Evolutionary conservation across 1,139 yeast species (phyloP).

Genomic region (Hansenula sp.): DNA sequence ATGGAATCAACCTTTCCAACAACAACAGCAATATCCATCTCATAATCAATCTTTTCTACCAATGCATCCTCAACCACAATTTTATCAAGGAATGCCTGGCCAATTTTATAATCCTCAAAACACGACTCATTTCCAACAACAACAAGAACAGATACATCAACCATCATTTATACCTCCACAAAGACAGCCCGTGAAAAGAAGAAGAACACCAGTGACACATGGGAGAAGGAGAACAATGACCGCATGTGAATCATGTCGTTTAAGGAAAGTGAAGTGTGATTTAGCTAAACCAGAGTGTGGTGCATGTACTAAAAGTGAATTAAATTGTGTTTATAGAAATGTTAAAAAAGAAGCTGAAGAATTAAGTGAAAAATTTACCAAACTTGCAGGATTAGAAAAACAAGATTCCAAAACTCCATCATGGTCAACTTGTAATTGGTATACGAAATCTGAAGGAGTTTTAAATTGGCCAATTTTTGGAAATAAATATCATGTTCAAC

Average conservation of each 20-base stretch:
- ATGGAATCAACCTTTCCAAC: neutral
- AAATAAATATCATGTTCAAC: constrained; percentile 9
- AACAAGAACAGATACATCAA: neutral
- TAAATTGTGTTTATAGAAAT: constrained; percentile 14
- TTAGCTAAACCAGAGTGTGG: constrained; percentile 42
- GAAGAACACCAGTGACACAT: neutral
- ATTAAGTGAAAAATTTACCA: constrained; percentile 4
- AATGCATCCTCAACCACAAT: neutral
- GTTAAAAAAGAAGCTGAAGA: constrained; percentile 1
- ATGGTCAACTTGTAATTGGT: constrained; percentile 31
- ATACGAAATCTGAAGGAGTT: constrained; percentile 35
- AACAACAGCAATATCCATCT: neutral
- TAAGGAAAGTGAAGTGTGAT: constrained; percentile 45
- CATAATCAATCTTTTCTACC: neutral
- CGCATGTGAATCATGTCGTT: constrained; percentile 45
- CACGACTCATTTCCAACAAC: neutral
- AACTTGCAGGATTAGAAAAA: constrained; percentile 5
- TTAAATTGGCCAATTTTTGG: constrained; percentile 32
- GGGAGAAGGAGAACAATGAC: constrained; percentile 37
- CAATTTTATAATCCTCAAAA: neutral
- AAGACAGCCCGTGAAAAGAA: neutral
- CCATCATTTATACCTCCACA: neutral
- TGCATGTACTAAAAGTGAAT: constrained; percentile 32
- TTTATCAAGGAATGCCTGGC: neutral
- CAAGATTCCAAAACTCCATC: constrained; percentile 3